Base-by-base conservation (phyloP, 495 filamentous ascomycete species). In the Xylaria scruposa region DNA sequence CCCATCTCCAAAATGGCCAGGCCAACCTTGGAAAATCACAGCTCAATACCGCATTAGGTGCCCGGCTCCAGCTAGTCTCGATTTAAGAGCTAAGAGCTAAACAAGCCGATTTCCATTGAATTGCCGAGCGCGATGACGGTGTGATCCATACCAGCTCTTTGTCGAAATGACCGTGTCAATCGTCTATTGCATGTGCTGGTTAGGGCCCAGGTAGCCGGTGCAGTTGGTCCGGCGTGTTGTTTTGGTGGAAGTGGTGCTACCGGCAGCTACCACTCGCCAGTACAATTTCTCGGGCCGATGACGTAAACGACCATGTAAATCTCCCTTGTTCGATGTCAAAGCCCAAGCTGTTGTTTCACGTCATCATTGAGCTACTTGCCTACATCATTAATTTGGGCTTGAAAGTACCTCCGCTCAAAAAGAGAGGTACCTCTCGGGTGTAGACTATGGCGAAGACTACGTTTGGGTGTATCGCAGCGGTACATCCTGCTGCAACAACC, bases 351-450 rank as follows among this genome's bases (percentile, higher is more conserved):
- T 51, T 56, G 51, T 66, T 59, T 53, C 51, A 71, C 70, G 70
- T 71, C 70, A 71, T 71, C 62, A 56, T 56, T 56, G 10, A 67
- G 47, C 9, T 42, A 42, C 38, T 42, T 42, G 12, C 49, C 58
- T 53, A 36, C 47, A 64, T 53, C 47, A 58, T 65, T 49, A 31
- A 40, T 31, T 31, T 26, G 7, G 6, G 3, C 7, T 12, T 44
- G 15, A 38, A 38, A 1, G 54, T 47, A 69, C 13, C 47, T 54
- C 19, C 8, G 19, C 17, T 3, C 9, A 3, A 8, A 3, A 31
- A 21, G 29, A 21, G 29, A 66, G 38, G 64, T 40, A 36, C 13
- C 36, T 42, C 29, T 44, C 21, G 2, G 6, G 49, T 36, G 21
- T 7, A 0, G 26, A 26, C 15, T 12, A 51, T 12, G 44, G 42